phyloP scores from a whole-genome alignment of 768 basidiomycete species.

The Astraeus odoratus region DNA sequence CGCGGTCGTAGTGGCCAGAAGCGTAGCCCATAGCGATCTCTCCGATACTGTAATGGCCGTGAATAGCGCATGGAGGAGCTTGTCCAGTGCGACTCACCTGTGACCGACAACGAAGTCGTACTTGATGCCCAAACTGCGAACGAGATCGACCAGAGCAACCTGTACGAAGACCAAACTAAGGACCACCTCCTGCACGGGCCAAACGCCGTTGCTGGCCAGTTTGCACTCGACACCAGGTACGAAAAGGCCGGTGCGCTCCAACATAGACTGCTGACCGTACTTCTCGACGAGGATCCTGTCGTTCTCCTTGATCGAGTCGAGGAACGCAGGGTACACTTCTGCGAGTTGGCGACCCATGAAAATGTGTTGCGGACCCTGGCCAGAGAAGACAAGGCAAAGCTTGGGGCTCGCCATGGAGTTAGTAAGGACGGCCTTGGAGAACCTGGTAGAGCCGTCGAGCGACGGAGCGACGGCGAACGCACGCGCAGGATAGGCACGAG shows the following conservation, averaged over 20 bases:
- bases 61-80: slow-evolving; percentile 4
- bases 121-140: slow-evolving; percentile 25
- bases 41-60: slow-evolving; percentile 15
- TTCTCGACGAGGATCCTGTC: slow-evolving; percentile 25
- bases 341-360: slow-evolving; percentile 32
- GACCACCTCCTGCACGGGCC: slow-evolving; percentile 30
- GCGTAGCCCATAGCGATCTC: slow-evolving; percentile 34
- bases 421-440: slow-evolving; percentile 23
- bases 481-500: slow-evolving; percentile 25
- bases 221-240: slow-evolving; percentile 20
- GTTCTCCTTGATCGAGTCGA: slow-evolving; percentile 23
- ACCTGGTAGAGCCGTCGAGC: slow-evolving; percentile 18
- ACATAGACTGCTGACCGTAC: slow-evolving; percentile 24
- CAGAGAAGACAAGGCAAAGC: slow-evolving; percentile 29
- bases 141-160: slow-evolving; percentile 27
- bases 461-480: slow-evolving; percentile 19
- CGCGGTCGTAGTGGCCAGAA: slow-evolving; percentile 29
- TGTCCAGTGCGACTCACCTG: slow-evolving; percentile 12
- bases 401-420: slow-evolving; percentile 21
- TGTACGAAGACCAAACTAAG: slow-evolving; percentile 29
- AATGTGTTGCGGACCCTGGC: slow-evolving; percentile 31
- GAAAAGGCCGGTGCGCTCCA: slow-evolving; percentile 30
- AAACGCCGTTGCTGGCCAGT: slow-evolving; percentile 20
- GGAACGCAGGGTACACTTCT: slow-evolving; percentile 25
- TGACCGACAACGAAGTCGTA: slow-evolving; percentile 31